Conservation (phyloP, 2,329 filamentous ascomycete genomes). For the Xenoacremonium recifei region DNA sequence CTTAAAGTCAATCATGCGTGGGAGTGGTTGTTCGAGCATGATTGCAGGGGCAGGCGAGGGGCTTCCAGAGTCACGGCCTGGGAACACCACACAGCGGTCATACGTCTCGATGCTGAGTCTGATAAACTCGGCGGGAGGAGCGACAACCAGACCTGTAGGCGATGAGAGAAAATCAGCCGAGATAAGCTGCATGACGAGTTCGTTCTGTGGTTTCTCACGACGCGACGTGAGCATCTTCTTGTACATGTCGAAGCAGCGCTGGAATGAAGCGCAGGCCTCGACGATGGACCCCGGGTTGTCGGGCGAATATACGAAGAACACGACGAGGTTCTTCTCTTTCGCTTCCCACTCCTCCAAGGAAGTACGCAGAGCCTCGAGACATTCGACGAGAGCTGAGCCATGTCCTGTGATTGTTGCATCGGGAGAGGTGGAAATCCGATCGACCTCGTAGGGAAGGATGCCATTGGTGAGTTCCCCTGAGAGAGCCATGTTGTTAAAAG, state of each 20-base stretch:
- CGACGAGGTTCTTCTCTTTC: constrained; percentile 62
- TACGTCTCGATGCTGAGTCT: constrained; percentile 73
- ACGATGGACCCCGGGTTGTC: constrained; percentile 60
- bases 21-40: constrained; percentile 67
- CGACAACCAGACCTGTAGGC: constrained; percentile 60
- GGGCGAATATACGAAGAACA: constrained; percentile 74
- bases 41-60: constrained; percentile 67
- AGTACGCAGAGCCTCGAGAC: constrained; percentile 48
- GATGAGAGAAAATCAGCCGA: constrained; percentile 68
- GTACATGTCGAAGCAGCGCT: constrained; percentile 64
- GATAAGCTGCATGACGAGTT: constrained; percentile 76
- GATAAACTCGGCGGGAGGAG: constrained; percentile 57
- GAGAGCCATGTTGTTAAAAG: constrained; percentile 53
- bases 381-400: constrained; percentile 46
- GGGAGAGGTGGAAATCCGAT: constrained; percentile 42
- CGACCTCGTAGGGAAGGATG: constrained; percentile 49
- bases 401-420: constrained; percentile 40
- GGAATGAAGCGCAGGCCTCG: constrained; percentile 72
- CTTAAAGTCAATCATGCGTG: constrained; percentile 74
- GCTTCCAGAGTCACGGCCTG: constrained; percentile 39
- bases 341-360: constrained; percentile 41
- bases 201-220: constrained; percentile 48
- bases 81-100: constrained; percentile 63
- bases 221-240: constrained; percentile 44
- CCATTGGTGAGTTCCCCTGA: constrained; percentile 40